Percentiles rank a stretch among this genome's conserved stretches.
Conservation (phyloP, 1,139 yeast species). For the Casaregolazyma suthepensis region DNA sequence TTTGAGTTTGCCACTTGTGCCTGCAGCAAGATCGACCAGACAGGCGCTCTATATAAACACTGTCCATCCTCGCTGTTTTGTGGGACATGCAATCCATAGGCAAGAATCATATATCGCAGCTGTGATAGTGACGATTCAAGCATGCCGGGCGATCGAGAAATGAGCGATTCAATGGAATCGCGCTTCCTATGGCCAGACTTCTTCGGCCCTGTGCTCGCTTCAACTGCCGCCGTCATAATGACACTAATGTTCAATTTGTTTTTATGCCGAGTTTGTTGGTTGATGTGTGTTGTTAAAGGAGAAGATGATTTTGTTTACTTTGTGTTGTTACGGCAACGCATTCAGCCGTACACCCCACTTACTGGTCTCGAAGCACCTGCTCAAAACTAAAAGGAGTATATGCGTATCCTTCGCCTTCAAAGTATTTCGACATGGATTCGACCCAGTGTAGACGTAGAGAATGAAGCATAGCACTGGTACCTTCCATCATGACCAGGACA, state of each 20-base stretch:
- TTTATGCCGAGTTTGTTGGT: background rate
- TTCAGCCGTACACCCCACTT: background rate
- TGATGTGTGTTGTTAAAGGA: background rate
- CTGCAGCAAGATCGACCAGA: constrained; percentile 75
- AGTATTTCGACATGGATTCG: constrained; percentile 97
- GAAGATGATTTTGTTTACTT: background rate
- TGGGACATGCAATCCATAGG: constrained; percentile 64
- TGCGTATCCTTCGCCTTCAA: constrained; percentile 90
- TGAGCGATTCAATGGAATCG: constrained; percentile 61
- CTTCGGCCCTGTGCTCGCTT: background rate
- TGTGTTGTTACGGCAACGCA: background rate
- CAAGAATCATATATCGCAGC: constrained; percentile 67
- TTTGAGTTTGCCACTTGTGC: constrained; percentile 53
- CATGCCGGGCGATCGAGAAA: constrained; percentile 55
- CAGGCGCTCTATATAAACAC: constrained; percentile 66
- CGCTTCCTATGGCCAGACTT: constrained; percentile 31
- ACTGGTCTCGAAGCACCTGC: constrained; percentile 13
- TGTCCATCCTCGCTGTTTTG: constrained; percentile 25
- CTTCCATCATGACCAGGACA: constrained; percentile 94
- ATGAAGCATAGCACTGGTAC: constrained; percentile 98
- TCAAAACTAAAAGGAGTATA: constrained; percentile 74
- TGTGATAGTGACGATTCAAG: constrained; percentile 70
- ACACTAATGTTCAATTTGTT: background rate
- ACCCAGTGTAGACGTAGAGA: constrained; percentile 98
- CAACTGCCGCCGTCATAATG: constrained; percentile 1